These are phyloP conservation scores for Penicillium atrosanguineum DNA, from an alignment of 495 filamentous ascomycete genomes.

Conservation along the genomic window DNA sequence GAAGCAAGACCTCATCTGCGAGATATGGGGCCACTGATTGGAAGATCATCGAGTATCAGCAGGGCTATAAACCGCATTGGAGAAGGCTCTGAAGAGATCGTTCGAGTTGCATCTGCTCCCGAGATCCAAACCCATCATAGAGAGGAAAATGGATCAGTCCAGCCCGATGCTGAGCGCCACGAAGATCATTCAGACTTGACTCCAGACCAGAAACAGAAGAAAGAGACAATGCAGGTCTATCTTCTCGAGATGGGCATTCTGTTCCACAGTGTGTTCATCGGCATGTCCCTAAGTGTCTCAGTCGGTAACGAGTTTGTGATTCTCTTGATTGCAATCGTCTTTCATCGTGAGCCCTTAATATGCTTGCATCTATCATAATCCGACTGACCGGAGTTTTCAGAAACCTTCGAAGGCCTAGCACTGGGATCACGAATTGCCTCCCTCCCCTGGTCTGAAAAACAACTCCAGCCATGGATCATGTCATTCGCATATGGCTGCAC, in stretches of 20 bases:
- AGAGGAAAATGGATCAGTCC: slow-evolving; percentile 10
- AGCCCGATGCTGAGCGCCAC: slow-evolving; percentile 19
- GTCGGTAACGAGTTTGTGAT: slow-evolving; percentile 68
- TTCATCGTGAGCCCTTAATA: slow-evolving; percentile 54
- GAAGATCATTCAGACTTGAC: slow-evolving; percentile 8
- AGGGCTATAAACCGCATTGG: slow-evolving; percentile 30
- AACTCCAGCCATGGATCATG: slow-evolving; percentile 70
- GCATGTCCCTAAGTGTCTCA: slow-evolving; percentile 74
- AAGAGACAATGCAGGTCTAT: slow-evolving; percentile 58
- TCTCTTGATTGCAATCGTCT: slow-evolving; percentile 68
- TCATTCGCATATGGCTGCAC: slow-evolving; percentile 70
- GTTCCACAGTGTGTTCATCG: slow-evolving; percentile 79
- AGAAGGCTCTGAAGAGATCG: slow-evolving; percentile 24
- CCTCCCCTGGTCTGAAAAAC: slow-evolving; percentile 33
- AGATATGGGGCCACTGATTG: slow-evolving; percentile 29
- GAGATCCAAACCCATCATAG: slow-evolving; percentile 15
- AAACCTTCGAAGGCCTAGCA: slow-evolving; percentile 65
- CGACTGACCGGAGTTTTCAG: slow-evolving; percentile 26
- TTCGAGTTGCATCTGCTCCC: slow-evolving; percentile 25
- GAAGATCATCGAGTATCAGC: slow-evolving; percentile 31
- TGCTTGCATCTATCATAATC: background rate
- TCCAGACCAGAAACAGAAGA: slow-evolving; percentile 28
- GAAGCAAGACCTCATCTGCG: slow-evolving; percentile 24
- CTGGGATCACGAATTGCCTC: slow-evolving; percentile 62
- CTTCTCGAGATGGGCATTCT: slow-evolving; percentile 78